Conservation (phyloP, 2,329 filamentous ascomycete genomes). For the Harringtonia aguacate region DNA sequence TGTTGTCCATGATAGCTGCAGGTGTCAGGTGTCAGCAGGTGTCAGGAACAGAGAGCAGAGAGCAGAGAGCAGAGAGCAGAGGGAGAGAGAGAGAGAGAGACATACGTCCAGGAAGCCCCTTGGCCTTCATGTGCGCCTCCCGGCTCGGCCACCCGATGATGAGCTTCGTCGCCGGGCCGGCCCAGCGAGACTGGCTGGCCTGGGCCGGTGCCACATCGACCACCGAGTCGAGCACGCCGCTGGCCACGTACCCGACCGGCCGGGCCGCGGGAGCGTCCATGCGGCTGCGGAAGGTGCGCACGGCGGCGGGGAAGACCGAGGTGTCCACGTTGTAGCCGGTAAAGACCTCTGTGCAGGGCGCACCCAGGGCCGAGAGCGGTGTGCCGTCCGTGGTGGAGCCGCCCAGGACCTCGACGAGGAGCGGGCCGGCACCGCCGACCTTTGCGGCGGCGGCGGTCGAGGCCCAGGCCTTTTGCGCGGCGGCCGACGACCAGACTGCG, state of each 20-base stretch:
- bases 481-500: not conserved
- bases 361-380: not conserved
- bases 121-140: conserved; percentile 14
- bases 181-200: not conserved
- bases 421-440: not conserved
- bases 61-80: not conserved
- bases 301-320: conserved; percentile 9
- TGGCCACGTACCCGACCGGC: conserved; percentile 7
- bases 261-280: conserved; percentile 4
- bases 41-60: not conserved
- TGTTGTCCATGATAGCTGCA: conserved; percentile 4
- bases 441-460: not conserved
- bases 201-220: not conserved
- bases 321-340: conserved; percentile 14
- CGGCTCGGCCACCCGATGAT: conserved; percentile 15
- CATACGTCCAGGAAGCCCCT: conserved; percentile 7
- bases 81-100: not conserved
- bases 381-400: not conserved
- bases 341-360: conserved; percentile 15
- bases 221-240: conserved; percentile 3
- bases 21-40: no score
- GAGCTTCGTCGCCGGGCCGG: conserved; percentile 10
- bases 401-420: not conserved
- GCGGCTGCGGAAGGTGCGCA: conserved; percentile 7
- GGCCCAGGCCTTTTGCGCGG: conserved; percentile 1